A percentile compares a stretch with the other conserved stretches of the same genome.
These are phyloP conservation scores for Solidago caesia DNA, from an alignment of 129 eudicot genomes.

Conservation along the genomic window DNA sequence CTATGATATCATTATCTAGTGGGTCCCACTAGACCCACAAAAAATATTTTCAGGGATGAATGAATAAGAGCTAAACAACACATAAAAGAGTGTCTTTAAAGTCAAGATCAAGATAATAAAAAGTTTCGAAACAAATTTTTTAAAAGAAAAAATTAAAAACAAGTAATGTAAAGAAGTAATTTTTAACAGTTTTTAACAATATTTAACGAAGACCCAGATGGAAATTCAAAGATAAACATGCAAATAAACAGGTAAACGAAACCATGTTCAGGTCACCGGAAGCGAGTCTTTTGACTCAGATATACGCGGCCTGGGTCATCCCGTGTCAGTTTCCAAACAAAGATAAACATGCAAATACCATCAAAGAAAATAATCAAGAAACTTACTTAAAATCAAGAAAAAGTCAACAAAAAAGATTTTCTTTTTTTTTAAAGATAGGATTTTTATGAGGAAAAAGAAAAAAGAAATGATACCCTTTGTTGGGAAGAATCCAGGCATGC, in stretches of 20 bases:
- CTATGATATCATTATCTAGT: slow-evolving; percentile 10
- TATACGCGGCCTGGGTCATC: background rate
- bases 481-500: slow-evolving; percentile 41
- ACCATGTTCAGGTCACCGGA: too few species aligned
- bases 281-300: too few species aligned
- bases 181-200: background rate
- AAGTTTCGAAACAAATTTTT: background rate
- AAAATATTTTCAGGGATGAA: slow-evolving; percentile 3
- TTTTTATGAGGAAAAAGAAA: background rate
- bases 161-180: background rate
- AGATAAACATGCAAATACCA: background rate
- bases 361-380: background rate
- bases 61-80: slow-evolving; percentile 17
- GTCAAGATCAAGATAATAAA: slow-evolving; percentile 32
- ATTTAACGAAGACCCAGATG: slow-evolving; percentile 5
- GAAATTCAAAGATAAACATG: slow-evolving; percentile 8
- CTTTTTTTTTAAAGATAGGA: background rate
- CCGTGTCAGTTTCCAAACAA: background rate
- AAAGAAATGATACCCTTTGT: slow-evolving; percentile 34
- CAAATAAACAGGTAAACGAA: background rate
- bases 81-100: slow-evolving; percentile 33
- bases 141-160: background rate
- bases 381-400: background rate
- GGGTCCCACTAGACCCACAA: slow-evolving; percentile 21
- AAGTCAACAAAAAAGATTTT: slow-evolving; percentile 1